These are phyloP conservation scores for Penicillium goetzii DNA, from an alignment of 495 filamentous ascomycete species.

Conservation along the genomic window DNA sequence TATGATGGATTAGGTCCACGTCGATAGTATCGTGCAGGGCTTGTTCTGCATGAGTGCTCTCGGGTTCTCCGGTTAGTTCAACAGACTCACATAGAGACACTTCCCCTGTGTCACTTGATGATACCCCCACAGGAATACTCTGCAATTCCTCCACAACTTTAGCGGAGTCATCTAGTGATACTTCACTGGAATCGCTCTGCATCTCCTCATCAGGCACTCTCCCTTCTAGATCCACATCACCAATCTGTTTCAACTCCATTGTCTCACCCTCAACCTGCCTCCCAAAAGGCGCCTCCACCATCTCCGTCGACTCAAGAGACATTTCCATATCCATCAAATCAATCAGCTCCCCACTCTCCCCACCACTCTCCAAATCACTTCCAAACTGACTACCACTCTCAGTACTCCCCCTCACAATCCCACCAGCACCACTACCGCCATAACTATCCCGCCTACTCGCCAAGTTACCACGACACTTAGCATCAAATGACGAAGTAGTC, in stretches of 20 bases:
- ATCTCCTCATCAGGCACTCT: not conserved
- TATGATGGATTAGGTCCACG: not conserved
- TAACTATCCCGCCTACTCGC: not conserved
- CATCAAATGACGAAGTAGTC: not conserved
- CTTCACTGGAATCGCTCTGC: not conserved
- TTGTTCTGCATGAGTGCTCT: not conserved
- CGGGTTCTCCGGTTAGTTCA: not conserved
- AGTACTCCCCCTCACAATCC: not conserved
- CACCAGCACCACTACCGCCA: not conserved
- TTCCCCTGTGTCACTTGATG: not conserved
- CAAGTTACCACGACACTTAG: not conserved
- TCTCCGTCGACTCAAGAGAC: not conserved
- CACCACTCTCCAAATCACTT: not conserved
- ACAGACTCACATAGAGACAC: not conserved
- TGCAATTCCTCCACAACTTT: not conserved
- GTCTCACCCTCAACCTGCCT: not conserved
- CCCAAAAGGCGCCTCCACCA: not conserved
- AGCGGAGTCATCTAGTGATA: not conserved
- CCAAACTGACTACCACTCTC: not conserved
- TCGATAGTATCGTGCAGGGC: not conserved
- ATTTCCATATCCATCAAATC: not conserved
- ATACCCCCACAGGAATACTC: not conserved
- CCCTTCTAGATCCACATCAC: not conserved
- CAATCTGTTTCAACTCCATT: not conserved
- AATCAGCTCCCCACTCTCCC: not conserved